Evolutionary conservation across 805 yeast species (phyloP), one percentile per base, ranked within the genome.

Genomic region (Kazachstania viticola): DNA sequence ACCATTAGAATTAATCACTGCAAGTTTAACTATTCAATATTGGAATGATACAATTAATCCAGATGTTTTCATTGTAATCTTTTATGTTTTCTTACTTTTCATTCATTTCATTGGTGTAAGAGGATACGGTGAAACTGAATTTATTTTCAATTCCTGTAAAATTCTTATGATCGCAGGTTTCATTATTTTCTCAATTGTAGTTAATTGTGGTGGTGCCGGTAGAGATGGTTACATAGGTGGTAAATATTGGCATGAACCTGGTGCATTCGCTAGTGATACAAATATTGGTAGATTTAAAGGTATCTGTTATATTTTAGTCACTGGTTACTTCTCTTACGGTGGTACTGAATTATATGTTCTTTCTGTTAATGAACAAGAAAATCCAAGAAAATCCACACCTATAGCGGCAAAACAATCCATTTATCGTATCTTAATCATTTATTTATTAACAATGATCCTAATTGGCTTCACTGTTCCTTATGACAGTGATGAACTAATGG

Each of bases 111-210:
- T 23, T n/a, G 25, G 25, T 23, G 25, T 23, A 6, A 8, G 14
- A 9, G 25, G 58, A 73, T 21, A 59, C 65, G 42, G 69, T 71
- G 25, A 23, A 23, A 9, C 14, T 9, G 25, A 23, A 23, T 23
- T 23, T 13, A 23, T 23, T 23, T 23, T 23, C 25, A 23, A 23
- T 23, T 9, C 25, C 7, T 23, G 25, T n/a, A 23, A 23, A n/a
- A 23, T 23, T n/a, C 25, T 23, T n/a, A 9, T 23, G 14, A 23
- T 23, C n/a, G 14, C 7, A 6, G 25, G 25, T 8, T 23, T 23
- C n/a, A n/a, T 23, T n/a, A 23, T 23, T n/a, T 23, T 23, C 9
- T 23, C 25, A 9, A 23, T 23, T n/a, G 25, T 23, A 9, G 14
- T 23, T n/a, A 23, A 23, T n/a, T 9, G 14, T 23, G 25, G 25